phyloP scores from a whole-genome alignment of 1,284 basidiomycete genomes.

The Singerocomus inundabilis region DNA sequence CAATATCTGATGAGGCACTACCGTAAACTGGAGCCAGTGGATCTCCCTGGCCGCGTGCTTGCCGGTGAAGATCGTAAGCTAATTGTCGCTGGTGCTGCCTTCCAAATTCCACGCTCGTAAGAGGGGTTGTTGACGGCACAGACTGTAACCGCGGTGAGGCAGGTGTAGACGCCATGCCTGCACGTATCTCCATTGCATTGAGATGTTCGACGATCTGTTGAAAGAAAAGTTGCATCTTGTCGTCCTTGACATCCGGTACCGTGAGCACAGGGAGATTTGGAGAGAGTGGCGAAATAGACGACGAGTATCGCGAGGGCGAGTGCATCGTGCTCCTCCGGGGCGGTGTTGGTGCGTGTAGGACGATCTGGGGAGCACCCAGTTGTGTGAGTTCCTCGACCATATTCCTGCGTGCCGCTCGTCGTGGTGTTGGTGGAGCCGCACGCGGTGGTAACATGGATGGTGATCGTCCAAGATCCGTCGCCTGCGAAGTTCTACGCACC shows the following conservation, averaged over 20 bases:
- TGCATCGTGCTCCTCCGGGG: constrained; percentile 20
- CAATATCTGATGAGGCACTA: constrained; percentile 1
- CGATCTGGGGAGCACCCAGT: constrained; percentile 24
- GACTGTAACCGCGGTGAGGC: constrained; percentile 21
- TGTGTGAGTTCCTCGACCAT: constrained; percentile 20
- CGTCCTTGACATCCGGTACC: constrained; percentile 44
- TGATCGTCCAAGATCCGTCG: constrained; percentile 30
- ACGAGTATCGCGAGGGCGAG: constrained; percentile 29
- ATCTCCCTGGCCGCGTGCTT: constrained; percentile 3
- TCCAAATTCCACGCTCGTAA: constrained; percentile 19
- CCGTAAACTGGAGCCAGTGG: constrained; percentile 11
- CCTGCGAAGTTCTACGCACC: constrained; percentile 26
- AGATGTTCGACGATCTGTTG: constrained; percentile 81
- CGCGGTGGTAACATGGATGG: constrained; percentile 48
- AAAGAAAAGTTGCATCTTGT: constrained; percentile 76
- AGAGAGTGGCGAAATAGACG: constrained; percentile 29
- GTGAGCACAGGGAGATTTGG: constrained; percentile 40
- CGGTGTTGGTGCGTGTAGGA: constrained; percentile 33
- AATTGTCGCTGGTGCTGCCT: constrained; percentile 13
- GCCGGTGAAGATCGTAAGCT: constrained; percentile 6
- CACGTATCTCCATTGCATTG: constrained; percentile 60
- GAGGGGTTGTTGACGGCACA: constrained; percentile 18
- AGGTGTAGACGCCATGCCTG: constrained; percentile 23
- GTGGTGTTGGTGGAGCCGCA: constrained; percentile 59
- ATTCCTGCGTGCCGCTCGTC: constrained; percentile 35